Base-by-base conservation (phyloP, 2,329 filamentous ascomycete genomes). In the Botrytis galanthina region DNA sequence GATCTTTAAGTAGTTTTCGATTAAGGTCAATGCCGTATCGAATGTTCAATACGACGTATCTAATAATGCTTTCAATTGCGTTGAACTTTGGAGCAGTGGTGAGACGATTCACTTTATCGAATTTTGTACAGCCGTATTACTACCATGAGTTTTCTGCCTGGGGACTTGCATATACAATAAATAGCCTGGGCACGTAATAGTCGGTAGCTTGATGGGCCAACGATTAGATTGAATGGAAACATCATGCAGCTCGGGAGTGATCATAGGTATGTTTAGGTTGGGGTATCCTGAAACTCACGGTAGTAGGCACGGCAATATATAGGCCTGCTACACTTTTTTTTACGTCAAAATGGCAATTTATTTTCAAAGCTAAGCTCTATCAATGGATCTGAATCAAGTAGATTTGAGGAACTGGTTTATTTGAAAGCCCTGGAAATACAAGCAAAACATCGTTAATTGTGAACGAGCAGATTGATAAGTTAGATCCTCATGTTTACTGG, bases 221-320 rank as follows among this genome's bases (percentile, higher is more conserved):
- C 20, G 9, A 46, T 22, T 46, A n/a, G 26, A 14, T n/a, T 51
- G 48, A n/a, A 6, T 57, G n/a, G 51, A 29, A n/a, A n/a, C n/a
- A n/a, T n/a, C n/a, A n/a, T n/a, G n/a, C n/a, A n/a, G n/a, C n/a
- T 57, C 6, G 51, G 3, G 14, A 9, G 6, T 57, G 7, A 2
- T 18, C 6, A 29, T 29, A 9, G 18, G 0, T n/a, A 9, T 29
- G 0, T n/a, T 29, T 29, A 2, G 18, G 51, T 29, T 18, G 0
- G 3, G n/a, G n/a, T 4, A 18, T 29, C 0, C 5, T 16, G 51
- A 54, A 29, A 29, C 26, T 54, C n/a, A 54, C 4, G 12, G 1
- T 5, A 26, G 20, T n/a, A 26, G 12, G 5, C 10, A n/a, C 3
- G 10, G 10, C 4, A 5, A 0, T 54, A 54, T 16, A 2, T n/a